These are phyloP conservation scores for Saccharum hybrid DNA, from an alignment of 202 grass and related monocot genomes.

Conservation along the genomic window DNA sequence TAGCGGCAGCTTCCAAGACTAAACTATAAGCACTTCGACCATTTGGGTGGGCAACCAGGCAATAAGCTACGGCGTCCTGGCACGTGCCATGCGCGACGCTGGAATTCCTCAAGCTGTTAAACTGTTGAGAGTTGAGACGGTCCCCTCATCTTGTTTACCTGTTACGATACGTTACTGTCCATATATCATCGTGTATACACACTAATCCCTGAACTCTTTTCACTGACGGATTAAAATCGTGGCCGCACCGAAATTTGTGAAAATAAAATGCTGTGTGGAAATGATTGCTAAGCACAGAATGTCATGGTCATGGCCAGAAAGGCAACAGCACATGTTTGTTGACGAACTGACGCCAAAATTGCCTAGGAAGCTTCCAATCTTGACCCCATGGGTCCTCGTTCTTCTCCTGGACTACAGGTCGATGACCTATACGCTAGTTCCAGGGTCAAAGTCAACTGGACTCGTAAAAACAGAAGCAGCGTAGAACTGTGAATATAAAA, in stretches of 20 bases:
- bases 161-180: not conserved
- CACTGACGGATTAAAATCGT: not conserved
- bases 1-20: conserved; percentile 19
- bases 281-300: not conserved
- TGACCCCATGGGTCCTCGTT: not conserved
- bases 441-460: not conserved
- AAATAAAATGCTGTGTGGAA: not conserved
- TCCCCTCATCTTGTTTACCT: not conserved
- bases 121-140: not conserved
- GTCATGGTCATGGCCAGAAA: no score
- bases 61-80: not conserved
- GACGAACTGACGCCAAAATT: not conserved
- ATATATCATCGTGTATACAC: no score
- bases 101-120: not conserved
- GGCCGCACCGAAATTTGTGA: not conserved
- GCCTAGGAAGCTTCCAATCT: not conserved
- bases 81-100: not conserved
- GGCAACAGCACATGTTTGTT: not conserved
- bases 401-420: not conserved
- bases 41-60: not conserved
- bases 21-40: not conserved
- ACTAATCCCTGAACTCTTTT: not conserved
- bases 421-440: no score
- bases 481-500: no score
- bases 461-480: no score